Conservation (phyloP, 805 yeast genomes). For the Metschnikowia dekortorum region DNA sequence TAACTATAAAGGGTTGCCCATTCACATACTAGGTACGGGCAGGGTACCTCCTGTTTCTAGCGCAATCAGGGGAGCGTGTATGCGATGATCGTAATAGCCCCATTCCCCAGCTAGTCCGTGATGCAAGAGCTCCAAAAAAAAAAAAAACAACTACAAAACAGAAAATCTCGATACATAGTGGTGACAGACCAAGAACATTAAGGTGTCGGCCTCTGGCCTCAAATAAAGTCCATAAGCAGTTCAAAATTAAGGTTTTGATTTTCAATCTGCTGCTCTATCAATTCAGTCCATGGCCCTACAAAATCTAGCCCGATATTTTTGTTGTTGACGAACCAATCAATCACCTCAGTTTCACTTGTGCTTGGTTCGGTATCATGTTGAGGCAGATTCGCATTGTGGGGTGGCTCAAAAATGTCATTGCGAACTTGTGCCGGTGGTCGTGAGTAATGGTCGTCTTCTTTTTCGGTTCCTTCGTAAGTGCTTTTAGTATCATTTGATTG, state of each 20-base stretch:
- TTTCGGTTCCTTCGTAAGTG: neutral
- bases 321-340: slow-evolving; percentile 42
- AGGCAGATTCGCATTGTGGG: neutral
- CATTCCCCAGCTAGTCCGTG: neutral
- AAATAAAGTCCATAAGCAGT: slow-evolving; percentile 5
- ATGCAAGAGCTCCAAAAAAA: neutral
- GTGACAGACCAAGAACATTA: neutral
- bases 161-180: no score
- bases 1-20: slow-evolving; percentile 17
- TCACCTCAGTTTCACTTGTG: slow-evolving; percentile 37
- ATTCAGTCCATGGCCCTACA: slow-evolving; percentile 75
- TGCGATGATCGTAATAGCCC: neutral
- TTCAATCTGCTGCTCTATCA: slow-evolving; percentile 63
- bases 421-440: neutral
- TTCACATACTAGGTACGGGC: slow-evolving; percentile 17
- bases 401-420: neutral
- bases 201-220: neutral
- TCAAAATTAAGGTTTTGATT: slow-evolving; percentile 10
- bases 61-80: neutral
- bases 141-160: no score
- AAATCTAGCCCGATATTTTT: slow-evolving; percentile 36
- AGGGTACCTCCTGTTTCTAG: neutral
- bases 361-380: neutral
- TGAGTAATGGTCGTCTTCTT: slow-evolving; percentile 11
- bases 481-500: slow-evolving; percentile 1